Evolutionary conservation across 169 alveolate species (phyloP).

Genomic region (Babesia sp.): DNA sequence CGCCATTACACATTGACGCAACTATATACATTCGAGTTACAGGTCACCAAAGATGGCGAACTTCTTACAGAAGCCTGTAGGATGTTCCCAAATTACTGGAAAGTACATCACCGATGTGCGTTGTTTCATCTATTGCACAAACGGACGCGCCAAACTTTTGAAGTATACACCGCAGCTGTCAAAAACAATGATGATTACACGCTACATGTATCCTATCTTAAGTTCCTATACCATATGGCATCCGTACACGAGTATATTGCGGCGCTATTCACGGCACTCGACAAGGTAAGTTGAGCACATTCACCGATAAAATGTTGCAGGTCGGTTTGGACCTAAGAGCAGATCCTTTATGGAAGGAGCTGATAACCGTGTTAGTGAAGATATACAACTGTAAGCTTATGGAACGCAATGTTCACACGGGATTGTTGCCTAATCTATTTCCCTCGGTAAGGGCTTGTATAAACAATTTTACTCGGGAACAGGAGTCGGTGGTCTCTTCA

Average conservation of each 20-base stretch:
- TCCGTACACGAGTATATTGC: slow-evolving; percentile 78
- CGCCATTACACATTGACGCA: too few relatives aligned
- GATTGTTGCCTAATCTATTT: slow-evolving; percentile 72
- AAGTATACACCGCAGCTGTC: slow-evolving; percentile 47
- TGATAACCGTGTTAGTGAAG: slow-evolving; percentile 67
- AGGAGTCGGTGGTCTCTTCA: slow-evolving; percentile 22
- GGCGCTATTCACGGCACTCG: slow-evolving; percentile 64
- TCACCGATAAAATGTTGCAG: not conserved
- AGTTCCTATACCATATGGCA: slow-evolving; percentile 74
- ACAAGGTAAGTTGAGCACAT: slow-evolving; percentile 15
- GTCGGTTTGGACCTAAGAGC: slow-evolving; percentile 76
- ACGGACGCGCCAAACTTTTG: slow-evolving; percentile 33
- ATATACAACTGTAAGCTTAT: slow-evolving; percentile 72
- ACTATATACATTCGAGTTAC: not conserved
- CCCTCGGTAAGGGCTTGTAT: slow-evolving; percentile 11
- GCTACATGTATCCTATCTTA: slow-evolving; percentile 56
- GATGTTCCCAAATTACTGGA: slow-evolving; percentile 60
- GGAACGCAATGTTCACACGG: slow-evolving; percentile 51
- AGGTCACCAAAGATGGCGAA: slow-evolving; percentile 38
- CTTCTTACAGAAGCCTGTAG: slow-evolving; percentile 53
- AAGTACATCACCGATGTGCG: slow-evolving; percentile 59
- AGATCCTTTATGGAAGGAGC: slow-evolving; percentile 74
- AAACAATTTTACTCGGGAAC: not conserved
- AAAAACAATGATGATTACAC: slow-evolving; percentile 26
- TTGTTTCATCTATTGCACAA: slow-evolving; percentile 44